Percentiles rank a stretch among this genome's conserved stretches.
Conservation (phyloP, 169 alveolate genomes). For the Plasmodium chabaudi region DNA sequence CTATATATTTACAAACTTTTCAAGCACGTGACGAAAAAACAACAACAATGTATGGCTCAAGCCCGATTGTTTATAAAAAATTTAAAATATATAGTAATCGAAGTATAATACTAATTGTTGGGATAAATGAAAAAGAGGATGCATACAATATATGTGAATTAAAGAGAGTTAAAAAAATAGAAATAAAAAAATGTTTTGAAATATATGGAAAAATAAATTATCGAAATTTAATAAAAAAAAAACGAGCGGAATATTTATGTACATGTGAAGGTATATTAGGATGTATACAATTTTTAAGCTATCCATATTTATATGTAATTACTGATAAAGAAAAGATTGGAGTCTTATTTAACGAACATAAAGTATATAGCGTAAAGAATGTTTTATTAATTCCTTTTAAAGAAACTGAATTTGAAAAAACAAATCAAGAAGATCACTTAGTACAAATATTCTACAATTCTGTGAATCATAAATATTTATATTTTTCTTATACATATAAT, state of each 20-base stretch:
- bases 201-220: neutral
- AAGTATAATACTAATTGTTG: conserved; percentile 8
- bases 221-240: conserved; percentile 14
- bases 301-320: conserved; percentile 78
- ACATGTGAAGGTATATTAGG: conserved; percentile 80
- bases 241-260: conserved; percentile 19
- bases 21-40: too few relatives aligned
- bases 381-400: conserved; percentile 78
- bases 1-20: too few relatives aligned
- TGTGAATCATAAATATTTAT: conserved; percentile 77
- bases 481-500: conserved; percentile 83
- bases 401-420: conserved; percentile 35
- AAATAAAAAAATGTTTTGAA: conserved; percentile 1
- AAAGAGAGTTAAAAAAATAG: neutral
- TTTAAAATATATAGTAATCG: conserved; percentile 17
- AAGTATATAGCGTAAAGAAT: conserved; percentile 67
- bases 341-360: conserved; percentile 74
- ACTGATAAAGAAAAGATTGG: conserved; percentile 78
- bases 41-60: neutral
- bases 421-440: conserved; percentile 65
- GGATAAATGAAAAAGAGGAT: conserved; percentile 36
- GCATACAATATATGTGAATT: conserved; percentile 17
- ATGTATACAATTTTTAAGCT: conserved; percentile 69
- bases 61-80: neutral
- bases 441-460: conserved; percentile 76